Evolutionary conservation across 2,329 filamentous ascomycete species (phyloP), one percentile per base, ranked within the genome.

Genomic region (Calonectria fujianensis): DNA sequence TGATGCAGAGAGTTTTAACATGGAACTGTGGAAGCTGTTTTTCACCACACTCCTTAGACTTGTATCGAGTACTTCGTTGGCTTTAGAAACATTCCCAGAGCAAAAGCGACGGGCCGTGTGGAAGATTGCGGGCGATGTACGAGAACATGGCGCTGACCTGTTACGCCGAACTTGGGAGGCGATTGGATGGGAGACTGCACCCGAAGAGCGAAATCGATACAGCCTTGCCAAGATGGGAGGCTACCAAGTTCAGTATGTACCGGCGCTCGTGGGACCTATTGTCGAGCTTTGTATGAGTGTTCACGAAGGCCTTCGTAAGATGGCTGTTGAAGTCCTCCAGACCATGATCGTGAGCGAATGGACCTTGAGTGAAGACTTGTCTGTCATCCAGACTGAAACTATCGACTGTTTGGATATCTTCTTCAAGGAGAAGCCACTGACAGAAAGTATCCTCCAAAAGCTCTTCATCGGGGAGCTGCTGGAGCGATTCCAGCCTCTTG

Each of bases 311-410:
- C 88, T 99, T 72, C 92, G 97, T 74, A 92, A 92, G 76, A 97
- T 98, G 84, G 97, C 96, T 0, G 96, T 98, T 37, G 95, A 98
- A 83, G 94, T 99, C 27, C 86, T 99, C 75, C 96, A 98, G 84
- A 98, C 96, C 3, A 99, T 99, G 97, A 98, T 99, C 81, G 93
- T 98, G 78, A 98, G 96, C 85, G 97, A 99, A 85, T 99, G 97
- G 97, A 96, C 96, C 20, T 86, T 99, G 77, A 98, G 96, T 82
- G 95, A 98, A 83, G 96, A 98, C 83, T 87, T 99, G 63, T 94
- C 94, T 3, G 93, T 97, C 63, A 94, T 99, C 67, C 96, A 98
- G 85, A 97, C 96, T 2, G 97, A 98, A 85, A 96, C 98, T 88
- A 98, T 99, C 80, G 96, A 98, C 81, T 97, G 95, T 78, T 87